Evolutionary conservation across 1,139 yeast species (phyloP), one percentile per base, ranked within the genome.

Genomic region (Yarrowia galli): DNA sequence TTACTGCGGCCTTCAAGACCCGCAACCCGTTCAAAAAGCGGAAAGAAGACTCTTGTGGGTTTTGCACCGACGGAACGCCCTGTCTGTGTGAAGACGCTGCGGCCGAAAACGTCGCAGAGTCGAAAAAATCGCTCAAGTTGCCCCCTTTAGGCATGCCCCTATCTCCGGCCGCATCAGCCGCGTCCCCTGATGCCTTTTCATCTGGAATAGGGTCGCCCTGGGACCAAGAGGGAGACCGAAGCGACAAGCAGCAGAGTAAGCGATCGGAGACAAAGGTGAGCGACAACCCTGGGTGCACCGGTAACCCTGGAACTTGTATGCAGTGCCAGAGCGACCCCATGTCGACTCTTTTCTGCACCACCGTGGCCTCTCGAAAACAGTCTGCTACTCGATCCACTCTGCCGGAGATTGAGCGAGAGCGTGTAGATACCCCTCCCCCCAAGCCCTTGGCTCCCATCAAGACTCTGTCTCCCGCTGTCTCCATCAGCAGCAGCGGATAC

Each of bases 31-130:
- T 35, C 69, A 23, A 69, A 67, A 65, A 53, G 43, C 42, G 61
- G 32, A 46, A 53, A 22, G 96, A 53, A 22, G 96, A 91, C 71
- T 85, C 88, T 70, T 93, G 98, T 79, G 98, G 98, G 0, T 93
- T 93, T 78, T 93, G 98, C 75, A 87, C 97, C 0, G 97, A 90
- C 73, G 96, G 89, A 71, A 88, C 97, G 0, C 96, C 97, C 6
- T 93, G 98, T 79, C 91, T 93, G 2, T 93, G 98, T 77, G 86
- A 95, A 40, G 97, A 77, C 89, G 74, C 70, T 13, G 72, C 51
- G 12, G 60, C 67, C 22, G 65, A 65, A 16, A 63, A 68, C 10
- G 58, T 53, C 45, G 48, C 42, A 51, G 64, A 58, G 51, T 28
- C 64, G 20, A 58, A 58, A 22, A 58, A 45, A 10, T 38, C 28